These are phyloP conservation scores for Micractinium conductrix DNA, from an alignment of 139 green algal genomes.

Conservation along the genomic window DNA sequence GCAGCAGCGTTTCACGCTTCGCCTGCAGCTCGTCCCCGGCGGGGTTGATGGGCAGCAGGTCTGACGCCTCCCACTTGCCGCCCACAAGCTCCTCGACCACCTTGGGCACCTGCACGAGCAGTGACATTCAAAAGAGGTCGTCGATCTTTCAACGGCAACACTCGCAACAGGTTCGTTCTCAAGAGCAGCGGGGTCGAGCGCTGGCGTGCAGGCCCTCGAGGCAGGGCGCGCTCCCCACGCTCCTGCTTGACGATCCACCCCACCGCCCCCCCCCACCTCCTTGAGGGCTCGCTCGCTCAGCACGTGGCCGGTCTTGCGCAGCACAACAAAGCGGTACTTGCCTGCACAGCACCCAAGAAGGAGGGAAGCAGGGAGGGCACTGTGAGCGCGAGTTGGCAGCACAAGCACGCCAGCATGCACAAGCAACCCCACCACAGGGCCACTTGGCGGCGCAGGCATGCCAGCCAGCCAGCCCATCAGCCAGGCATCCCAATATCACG, in stretches of 20 bases:
- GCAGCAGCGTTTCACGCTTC: slow-evolving; percentile 53
- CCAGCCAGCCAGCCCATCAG: too few species aligned
- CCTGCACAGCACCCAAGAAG: too few species aligned
- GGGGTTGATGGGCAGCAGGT: slow-evolving; percentile 71
- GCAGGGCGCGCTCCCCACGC: background rate
- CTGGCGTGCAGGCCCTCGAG: too few species aligned
- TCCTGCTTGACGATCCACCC: background rate
- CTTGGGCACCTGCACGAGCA: slow-evolving; percentile 42
- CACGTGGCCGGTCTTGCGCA: slow-evolving; percentile 64
- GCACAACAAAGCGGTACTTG: slow-evolving; percentile 62
- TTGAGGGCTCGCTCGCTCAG: slow-evolving; percentile 86
- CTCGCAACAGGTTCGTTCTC: too few species aligned
- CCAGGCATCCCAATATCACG: too few species aligned
- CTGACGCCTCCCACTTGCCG: slow-evolving; percentile 39
- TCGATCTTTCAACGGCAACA: too few species aligned
- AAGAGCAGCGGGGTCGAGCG: background rate
- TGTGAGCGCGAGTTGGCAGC: too few species aligned
- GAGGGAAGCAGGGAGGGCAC: too few species aligned
- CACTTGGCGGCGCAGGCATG: too few species aligned
- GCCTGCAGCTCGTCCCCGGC: slow-evolving; percentile 49
- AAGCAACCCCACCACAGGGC: too few species aligned
- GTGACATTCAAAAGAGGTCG: too few species aligned
- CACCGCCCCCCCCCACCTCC: slow-evolving; percentile 49
- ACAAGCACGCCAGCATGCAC: too few species aligned
- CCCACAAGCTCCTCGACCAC: slow-evolving; percentile 66